A percentile compares a stretch with the other conserved stretches of the same genome.
Conservation (phyloP, 176 grass and related monocot species). For the Secale cereale region DNA sequence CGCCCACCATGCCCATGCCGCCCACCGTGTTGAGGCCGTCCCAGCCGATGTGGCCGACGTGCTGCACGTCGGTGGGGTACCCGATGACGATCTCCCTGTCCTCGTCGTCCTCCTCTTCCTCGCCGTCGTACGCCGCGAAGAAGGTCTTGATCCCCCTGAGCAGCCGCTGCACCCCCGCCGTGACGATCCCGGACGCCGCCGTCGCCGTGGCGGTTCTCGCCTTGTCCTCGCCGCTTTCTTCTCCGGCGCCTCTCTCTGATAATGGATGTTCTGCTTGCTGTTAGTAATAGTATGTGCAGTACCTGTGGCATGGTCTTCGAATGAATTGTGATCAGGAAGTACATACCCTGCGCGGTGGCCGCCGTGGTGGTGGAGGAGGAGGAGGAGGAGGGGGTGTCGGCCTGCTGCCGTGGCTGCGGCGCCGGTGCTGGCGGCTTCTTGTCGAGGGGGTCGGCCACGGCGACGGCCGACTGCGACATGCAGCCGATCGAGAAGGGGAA, state of each 20-base stretch:
- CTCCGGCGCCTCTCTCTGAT: conserved; percentile 20
- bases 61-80: conserved; percentile 84
- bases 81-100: conserved; percentile 91
- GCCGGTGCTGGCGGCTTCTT: conserved; percentile 28
- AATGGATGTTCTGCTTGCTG: background rate
- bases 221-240: conserved; percentile 18
- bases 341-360: background rate
- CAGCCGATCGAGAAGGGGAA: conserved; percentile 92
- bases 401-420: background rate
- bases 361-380: background rate
- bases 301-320: background rate
- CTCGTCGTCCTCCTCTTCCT: conserved; percentile 23
- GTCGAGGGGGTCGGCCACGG: conserved; percentile 39
- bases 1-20: conserved; percentile 47
- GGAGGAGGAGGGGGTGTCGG: background rate
- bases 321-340: background rate
- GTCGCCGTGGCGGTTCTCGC: background rate
- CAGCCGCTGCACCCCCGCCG: conserved; percentile 59
- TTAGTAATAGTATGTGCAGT: background rate
- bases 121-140: conserved; percentile 38
- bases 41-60: conserved; percentile 77
- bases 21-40: conserved; percentile 58
- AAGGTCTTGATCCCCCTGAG: conserved; percentile 74
- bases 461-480: conserved; percentile 73
- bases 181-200: conserved; percentile 12